These are phyloP conservation scores for Magnaporthiopsis incrustans DNA, from an alignment of 2,329 filamentous ascomycete species.

Conservation along the genomic window DNA sequence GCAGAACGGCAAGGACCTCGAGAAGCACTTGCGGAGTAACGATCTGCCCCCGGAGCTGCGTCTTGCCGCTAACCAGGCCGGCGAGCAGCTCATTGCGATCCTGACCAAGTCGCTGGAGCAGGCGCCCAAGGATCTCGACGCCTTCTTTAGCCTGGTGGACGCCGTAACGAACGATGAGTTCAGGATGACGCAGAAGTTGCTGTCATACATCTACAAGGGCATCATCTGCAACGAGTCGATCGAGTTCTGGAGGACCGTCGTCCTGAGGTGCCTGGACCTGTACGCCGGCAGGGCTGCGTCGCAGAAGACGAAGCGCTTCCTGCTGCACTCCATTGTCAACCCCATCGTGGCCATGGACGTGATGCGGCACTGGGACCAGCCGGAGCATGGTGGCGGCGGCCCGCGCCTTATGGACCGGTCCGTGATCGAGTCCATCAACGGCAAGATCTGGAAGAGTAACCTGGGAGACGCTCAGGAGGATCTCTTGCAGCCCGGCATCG, in stretches of 20 bases:
- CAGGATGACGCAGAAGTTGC: constrained; percentile 66
- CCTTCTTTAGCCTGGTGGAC: constrained; percentile 77
- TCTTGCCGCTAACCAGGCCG: constrained; percentile 79
- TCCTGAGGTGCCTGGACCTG: constrained; percentile 79
- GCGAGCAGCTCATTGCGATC: constrained; percentile 79
- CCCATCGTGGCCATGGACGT: constrained; percentile 96
- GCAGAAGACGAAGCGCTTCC: constrained; percentile 87
- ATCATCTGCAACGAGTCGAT: constrained; percentile 80
- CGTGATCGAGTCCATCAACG: constrained; percentile 84
- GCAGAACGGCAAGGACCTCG: constrained; percentile 67
- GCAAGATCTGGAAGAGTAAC: constrained; percentile 89
- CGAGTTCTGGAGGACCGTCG: constrained; percentile 74
- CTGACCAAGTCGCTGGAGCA: constrained; percentile 73
- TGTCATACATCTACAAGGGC: constrained; percentile 73
- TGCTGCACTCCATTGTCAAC: constrained; percentile 87
- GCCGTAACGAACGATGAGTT: constrained; percentile 77
- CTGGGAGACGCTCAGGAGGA: constrained; percentile 77
- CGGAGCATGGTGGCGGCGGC: constrained; percentile 44
- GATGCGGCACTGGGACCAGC: constrained; percentile 67
- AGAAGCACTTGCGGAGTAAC: constrained; percentile 64
- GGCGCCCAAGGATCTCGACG: constrained; percentile 69
- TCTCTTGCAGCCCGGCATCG: constrained; percentile 73
- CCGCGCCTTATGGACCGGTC: constrained; percentile 75
- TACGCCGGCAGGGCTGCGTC: constrained; percentile 72
- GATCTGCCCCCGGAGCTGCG: constrained; percentile 64